Conservation (phyloP, 176 grass and related monocot genomes). For the Carex parvula region DNA sequence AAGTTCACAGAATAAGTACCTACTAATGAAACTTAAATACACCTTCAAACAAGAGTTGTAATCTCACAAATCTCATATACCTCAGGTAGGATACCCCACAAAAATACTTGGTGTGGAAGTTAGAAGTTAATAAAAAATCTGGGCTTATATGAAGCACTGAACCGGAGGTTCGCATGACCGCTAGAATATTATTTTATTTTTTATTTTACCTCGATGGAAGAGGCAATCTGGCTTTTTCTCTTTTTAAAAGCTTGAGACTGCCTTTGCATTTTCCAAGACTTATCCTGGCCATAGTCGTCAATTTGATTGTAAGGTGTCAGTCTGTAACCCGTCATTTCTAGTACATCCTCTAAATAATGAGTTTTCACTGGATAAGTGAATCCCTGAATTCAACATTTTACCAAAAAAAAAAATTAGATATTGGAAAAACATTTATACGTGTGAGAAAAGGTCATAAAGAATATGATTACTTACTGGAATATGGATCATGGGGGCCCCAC, state of each 20-base stretch:
- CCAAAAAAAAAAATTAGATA: not conserved
- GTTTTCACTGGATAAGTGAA: constrained; percentile 92
- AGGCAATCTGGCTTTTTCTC: constrained; percentile 95
- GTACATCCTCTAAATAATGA: constrained; percentile 87
- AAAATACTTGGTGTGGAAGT: not conserved
- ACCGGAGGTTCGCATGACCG: not conserved
- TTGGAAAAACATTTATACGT: not conserved
- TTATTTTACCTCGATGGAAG: constrained; percentile 66
- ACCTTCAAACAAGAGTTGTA: not conserved
- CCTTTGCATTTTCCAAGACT: constrained; percentile 99
- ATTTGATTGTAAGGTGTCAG: constrained; percentile 96
- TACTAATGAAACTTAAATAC: not conserved
- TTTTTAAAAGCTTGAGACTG: constrained; percentile 63
- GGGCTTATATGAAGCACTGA: not conserved
- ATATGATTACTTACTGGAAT: constrained; percentile 69
- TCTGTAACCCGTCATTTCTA: constrained; percentile 77
- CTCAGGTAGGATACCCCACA: not conserved
- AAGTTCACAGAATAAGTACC: not conserved
- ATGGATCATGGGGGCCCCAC: constrained; percentile 90
- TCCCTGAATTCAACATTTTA: constrained; percentile 40
- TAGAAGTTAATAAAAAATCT: constrained; percentile 4
- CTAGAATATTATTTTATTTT: not conserved
- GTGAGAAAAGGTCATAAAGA: not conserved
- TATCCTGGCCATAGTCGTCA: constrained; percentile 99
- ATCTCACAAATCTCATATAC: not conserved